Percentiles rank a stretch among this genome's conserved stretches.
Evolutionary conservation across 768 basidiomycete genomes (phyloP).

Genomic region (Serendipita sp.): DNA sequence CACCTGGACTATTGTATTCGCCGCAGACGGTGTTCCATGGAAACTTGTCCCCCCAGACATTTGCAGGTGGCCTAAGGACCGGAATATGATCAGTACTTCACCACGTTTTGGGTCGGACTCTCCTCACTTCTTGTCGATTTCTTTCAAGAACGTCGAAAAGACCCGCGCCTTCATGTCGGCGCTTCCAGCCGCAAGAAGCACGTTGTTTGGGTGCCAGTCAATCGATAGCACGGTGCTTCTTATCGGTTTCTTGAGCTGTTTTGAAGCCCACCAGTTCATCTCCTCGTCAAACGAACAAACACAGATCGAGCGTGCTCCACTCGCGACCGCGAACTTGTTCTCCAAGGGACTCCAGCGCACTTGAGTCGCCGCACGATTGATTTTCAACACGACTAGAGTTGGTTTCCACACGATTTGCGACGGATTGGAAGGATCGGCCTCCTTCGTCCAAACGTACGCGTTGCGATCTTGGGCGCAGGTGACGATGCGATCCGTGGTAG

Average conservation of each 20-base stretch:
- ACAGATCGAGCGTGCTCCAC: slow-evolving; percentile 92
- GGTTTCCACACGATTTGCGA: slow-evolving; percentile 79
- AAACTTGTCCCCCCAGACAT: slow-evolving; percentile 94
- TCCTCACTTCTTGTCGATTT: slow-evolving; percentile 72
- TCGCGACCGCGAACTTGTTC: slow-evolving; percentile 97
- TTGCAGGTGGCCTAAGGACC: slow-evolving; percentile 52
- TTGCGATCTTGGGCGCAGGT: slow-evolving; percentile 98
- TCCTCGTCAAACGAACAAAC: slow-evolving; percentile 95
- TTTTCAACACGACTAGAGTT: slow-evolving; percentile 82
- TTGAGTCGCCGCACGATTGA: slow-evolving; percentile 90
- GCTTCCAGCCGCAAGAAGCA: slow-evolving; percentile 88
- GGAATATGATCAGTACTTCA: not conserved
- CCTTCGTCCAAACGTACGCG: slow-evolving; percentile 94
- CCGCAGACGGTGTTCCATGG: slow-evolving; percentile 97
- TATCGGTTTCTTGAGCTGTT: slow-evolving; percentile 93
- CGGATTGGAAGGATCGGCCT: slow-evolving; percentile 44
- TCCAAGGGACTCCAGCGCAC: slow-evolving; percentile 96
- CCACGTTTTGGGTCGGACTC: slow-evolving; percentile 9
- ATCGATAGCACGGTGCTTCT: slow-evolving; percentile 82
- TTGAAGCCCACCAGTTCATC: slow-evolving; percentile 98
- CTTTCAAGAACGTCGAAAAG: slow-evolving; percentile 97
- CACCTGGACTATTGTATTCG: slow-evolving; percentile 73
- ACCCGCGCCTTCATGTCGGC: slow-evolving; percentile 97
- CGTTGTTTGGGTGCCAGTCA: slow-evolving; percentile 99
- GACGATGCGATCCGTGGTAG: slow-evolving; percentile 89